Evolutionary conservation across 2,329 filamentous ascomycete genomes (phyloP).

Genomic region (Alternaria postmessia): DNA sequence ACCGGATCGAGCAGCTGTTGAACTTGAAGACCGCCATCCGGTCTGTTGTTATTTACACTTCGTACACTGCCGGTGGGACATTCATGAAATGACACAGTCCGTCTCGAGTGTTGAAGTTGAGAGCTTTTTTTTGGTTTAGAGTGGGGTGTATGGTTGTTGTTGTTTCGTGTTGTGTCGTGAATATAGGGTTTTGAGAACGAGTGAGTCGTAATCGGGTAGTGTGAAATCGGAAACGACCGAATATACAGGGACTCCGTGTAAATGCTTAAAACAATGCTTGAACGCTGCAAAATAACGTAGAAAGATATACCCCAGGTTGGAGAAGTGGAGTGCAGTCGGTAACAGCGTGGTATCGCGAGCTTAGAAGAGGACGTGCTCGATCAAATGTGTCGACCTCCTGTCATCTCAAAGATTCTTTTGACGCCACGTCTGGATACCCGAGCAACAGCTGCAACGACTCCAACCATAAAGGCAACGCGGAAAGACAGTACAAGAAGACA

Average conservation of each 20-base stretch:
- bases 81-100: neutral
- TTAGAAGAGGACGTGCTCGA: neutral
- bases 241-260: slow-evolving; percentile 12
- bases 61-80: neutral
- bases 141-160: slow-evolving; percentile 16
- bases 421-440: slow-evolving; percentile 14
- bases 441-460: slow-evolving; percentile 14
- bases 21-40: neutral
- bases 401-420: slow-evolving; percentile 14
- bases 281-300: slow-evolving; percentile 10
- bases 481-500: slow-evolving; percentile 39
- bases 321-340: neutral
- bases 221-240: slow-evolving; percentile 11
- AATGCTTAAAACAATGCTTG: slow-evolving; percentile 17
- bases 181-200: neutral
- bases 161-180: slow-evolving; percentile 2
- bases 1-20: neutral
- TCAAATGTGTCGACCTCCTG: slow-evolving; percentile 1
- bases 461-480: slow-evolving; percentile 36
- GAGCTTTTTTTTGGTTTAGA: slow-evolving; percentile 9
- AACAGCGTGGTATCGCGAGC: neutral
- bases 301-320: neutral
- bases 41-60: neutral
- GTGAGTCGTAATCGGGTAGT: slow-evolving; percentile 7
- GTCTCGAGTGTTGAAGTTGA: neutral